These are phyloP conservation scores for Coemansia sp. DNA, from an alignment of 192 early-diverging fungal species.

Conservation along the genomic window DNA sequence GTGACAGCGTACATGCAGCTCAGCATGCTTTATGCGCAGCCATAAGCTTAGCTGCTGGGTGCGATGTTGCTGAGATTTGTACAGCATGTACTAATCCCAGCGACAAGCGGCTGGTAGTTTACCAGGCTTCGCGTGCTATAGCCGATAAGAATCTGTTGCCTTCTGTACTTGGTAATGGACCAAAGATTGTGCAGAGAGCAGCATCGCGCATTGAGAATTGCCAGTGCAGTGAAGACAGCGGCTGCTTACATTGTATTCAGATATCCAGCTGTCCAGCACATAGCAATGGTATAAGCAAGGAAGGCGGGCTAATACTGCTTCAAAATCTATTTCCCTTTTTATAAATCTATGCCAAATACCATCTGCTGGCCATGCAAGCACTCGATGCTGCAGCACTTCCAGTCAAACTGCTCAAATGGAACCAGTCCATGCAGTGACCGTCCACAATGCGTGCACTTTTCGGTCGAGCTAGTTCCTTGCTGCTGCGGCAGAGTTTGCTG, in stretches of 20 bases:
- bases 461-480: conserved; percentile 1
- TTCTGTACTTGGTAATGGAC: not conserved
- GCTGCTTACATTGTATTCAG: not conserved
- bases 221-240: not conserved
- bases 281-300: not conserved
- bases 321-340: not conserved
- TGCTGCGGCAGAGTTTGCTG: not conserved
- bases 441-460: conserved; percentile 55
- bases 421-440: conserved; percentile 55
- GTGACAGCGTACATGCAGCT: conserved; percentile 33
- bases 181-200: not conserved
- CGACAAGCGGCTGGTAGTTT: conserved; percentile 17
- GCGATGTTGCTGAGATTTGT: not conserved
- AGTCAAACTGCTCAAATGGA: conserved; percentile 77
- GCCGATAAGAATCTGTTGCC: too few species aligned
- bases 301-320: not conserved
- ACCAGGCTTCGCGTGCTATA: conserved; percentile 8
- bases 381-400: conserved; percentile 57
- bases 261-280: not conserved
- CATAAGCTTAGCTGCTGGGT: not conserved
- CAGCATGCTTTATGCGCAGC: conserved; percentile 23
- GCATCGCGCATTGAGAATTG: not conserved
- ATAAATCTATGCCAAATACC: conserved; percentile 7
- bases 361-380: conserved; percentile 43
- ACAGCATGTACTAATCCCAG: conserved; percentile 33